Conservation (phyloP, 2,329 filamentous ascomycete genomes). For the Neonectria sp. region DNA sequence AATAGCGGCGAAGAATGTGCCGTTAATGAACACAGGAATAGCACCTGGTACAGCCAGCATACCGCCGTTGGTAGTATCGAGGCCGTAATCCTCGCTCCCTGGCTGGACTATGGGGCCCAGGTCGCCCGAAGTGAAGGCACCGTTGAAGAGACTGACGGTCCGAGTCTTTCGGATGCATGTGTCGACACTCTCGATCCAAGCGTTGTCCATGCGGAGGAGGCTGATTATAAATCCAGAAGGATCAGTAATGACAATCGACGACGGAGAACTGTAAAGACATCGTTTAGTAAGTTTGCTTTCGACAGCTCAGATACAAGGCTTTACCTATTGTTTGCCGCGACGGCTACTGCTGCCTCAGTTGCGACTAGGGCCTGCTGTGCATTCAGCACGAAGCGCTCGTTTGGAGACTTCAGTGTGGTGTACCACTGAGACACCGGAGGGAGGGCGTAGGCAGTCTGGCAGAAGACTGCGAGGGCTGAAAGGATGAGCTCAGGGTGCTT, state of each 20-base stretch:
- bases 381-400: constrained; percentile 1
- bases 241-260: neutral
- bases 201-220: neutral
- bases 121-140: neutral
- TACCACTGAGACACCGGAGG: too few relatives aligned
- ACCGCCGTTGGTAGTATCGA: neutral
- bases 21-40: neutral
- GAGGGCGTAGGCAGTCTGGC: too few relatives aligned
- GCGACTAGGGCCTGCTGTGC: neutral
- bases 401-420: neutral
- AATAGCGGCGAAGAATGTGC: neutral
- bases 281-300: too few relatives aligned
- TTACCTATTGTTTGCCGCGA: neutral
- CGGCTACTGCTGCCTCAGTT: neutral
- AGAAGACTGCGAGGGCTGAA: too few relatives aligned
- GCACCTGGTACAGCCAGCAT: neutral
- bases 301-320: neutral
- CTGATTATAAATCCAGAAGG: neutral
- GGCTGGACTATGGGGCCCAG: neutral
- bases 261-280: neutral
- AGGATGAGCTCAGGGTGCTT: too few relatives aligned
- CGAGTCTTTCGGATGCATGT: neutral
- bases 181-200: neutral
- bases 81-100: neutral
- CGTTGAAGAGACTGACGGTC: neutral